Conservation (phyloP, 106 monocot species). For the Dioscorea alata region DNA sequence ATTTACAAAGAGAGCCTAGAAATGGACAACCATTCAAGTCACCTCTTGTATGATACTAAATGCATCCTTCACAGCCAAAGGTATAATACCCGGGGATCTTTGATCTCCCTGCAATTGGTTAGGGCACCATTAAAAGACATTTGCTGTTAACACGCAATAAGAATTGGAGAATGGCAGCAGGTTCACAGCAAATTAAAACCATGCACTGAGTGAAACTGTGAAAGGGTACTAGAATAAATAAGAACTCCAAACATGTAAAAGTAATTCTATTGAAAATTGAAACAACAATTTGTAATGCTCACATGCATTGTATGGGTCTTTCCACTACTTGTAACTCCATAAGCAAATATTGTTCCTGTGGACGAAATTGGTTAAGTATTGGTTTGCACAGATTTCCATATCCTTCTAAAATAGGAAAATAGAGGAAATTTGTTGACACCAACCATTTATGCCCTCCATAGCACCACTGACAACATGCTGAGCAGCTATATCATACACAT, state of each 20-base stretch:
- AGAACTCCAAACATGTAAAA: too few relatives aligned
- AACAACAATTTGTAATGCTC: conserved; percentile 19
- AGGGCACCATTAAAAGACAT: too few relatives aligned
- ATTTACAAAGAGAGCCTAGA: too few relatives aligned
- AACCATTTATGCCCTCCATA: conserved; percentile 98
- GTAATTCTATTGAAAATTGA: neutral
- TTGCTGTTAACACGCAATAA: too few relatives aligned
- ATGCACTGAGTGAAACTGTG: too few relatives aligned
- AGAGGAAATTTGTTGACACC: neutral
- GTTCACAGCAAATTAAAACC: too few relatives aligned
- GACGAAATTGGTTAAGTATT: too few relatives aligned
- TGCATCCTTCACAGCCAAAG: conserved; percentile 95
- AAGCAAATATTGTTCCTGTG: conserved; percentile 94
- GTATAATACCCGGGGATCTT: conserved; percentile 95
- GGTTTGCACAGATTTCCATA: too few relatives aligned
- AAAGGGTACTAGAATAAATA: too few relatives aligned
- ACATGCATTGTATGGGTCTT: conserved; percentile 98
- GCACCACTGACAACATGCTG: conserved; percentile 89
- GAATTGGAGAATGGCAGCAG: too few relatives aligned
- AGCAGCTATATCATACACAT: conserved; percentile 96
- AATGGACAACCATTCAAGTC: neutral
- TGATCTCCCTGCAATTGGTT: conserved; percentile 76
- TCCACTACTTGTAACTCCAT: conserved; percentile 96
- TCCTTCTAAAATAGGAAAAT: too few relatives aligned
- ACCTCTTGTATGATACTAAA: conserved; percentile 99